Evolutionary conservation across 495 filamentous ascomycete genomes (phyloP).

Genomic region (Cercophora scortea): DNA sequence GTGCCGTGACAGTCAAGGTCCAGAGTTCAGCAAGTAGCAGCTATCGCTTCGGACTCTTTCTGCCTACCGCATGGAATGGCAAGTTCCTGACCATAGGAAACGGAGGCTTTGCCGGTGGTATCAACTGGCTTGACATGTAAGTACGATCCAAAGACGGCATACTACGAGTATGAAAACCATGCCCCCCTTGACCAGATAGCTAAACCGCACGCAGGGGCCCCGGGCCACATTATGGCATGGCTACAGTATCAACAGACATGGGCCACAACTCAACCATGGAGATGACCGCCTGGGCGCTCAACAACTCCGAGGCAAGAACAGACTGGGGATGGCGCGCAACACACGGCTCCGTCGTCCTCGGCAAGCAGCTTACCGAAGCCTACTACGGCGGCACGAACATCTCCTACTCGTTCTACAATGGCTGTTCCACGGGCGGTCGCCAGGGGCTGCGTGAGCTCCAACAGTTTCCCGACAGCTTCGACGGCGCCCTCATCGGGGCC

Average conservation of each 20-base stretch:
- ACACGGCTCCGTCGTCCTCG: conserved; percentile 37
- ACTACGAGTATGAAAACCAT: too few species aligned
- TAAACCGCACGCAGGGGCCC: conserved; percentile 8
- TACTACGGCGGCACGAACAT: conserved; percentile 35
- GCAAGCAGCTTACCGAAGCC: conserved; percentile 27
- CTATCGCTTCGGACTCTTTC: conserved; percentile 41
- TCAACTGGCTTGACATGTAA: conserved; percentile 46
- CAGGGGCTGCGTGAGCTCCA: conserved; percentile 46
- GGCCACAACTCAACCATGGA: conserved; percentile 40
- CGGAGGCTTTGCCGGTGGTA: conserved; percentile 44
- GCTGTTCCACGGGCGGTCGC: conserved; percentile 50
- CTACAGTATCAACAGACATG: conserved; percentile 47
- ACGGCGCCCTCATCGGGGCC: conserved; percentile 47
- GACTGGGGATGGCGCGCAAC: conserved; percentile 43
- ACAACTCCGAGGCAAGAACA: conserved; percentile 24
- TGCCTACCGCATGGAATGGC: conserved; percentile 37
- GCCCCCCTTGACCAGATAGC: too few species aligned
- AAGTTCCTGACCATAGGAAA: conserved; percentile 43
- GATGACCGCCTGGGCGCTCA: conserved; percentile 41
- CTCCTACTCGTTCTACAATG: conserved; percentile 43
- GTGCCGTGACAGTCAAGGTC: conserved; percentile 40
- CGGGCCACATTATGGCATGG: conserved; percentile 35
- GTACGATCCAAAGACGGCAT: too few species aligned
- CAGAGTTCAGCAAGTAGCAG: conserved; percentile 28
- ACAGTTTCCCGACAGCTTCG: conserved; percentile 47